Evolutionary conservation across 176 grass and related monocot genomes (phyloP), one percentile per base, ranked within the genome.

Genomic region (Ananas comosus): DNA sequence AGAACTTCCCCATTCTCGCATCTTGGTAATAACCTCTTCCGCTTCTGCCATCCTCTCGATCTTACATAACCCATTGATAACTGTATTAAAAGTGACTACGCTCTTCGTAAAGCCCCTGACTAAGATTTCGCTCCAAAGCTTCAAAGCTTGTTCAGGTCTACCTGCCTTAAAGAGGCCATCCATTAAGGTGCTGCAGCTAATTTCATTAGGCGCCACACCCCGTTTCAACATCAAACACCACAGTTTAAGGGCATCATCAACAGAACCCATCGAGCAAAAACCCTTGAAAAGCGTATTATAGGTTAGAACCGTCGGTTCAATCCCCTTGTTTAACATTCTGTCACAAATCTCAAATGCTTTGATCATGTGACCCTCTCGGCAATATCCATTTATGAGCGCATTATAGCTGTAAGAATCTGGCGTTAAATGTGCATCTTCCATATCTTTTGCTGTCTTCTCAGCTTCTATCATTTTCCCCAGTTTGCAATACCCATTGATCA

Each of bases 201-300:
- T 87, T 71, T 96, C 89, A 77, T 96, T 85, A 75, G 93, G 93
- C 1, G 23, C 52, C 13, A 92, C 64, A 72, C 76, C 86, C 54
- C 86, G 87, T 69, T 96, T 92, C 59, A 96, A 71, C 93, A 96
- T 96, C 25, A 96, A 72, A 64, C 85, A 90, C 93, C 93, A 96
- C 22, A 96, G 76, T 22, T 79, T 82, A 48, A 96, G 67, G 52
- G 93, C 93, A 83, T 96, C 79, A 72, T 83, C 84, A 54, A 96
- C 77, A 58, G 76, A 69, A 71, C 83, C 74, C 51, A 73, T 11
- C 1, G 65, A 74, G 71, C 83, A 96, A 87, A 92, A 96, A 51
- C 93, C 89, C 74, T 96, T 96, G 25, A 90, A 75, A 51, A 96
- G 89, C 25, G 77, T 51, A 28, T 96, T 96, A 77, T 96, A 96